phyloP scores from a whole-genome alignment of 2,329 filamentous ascomycete species.

The Colletotrichum tamarilloi region DNA sequence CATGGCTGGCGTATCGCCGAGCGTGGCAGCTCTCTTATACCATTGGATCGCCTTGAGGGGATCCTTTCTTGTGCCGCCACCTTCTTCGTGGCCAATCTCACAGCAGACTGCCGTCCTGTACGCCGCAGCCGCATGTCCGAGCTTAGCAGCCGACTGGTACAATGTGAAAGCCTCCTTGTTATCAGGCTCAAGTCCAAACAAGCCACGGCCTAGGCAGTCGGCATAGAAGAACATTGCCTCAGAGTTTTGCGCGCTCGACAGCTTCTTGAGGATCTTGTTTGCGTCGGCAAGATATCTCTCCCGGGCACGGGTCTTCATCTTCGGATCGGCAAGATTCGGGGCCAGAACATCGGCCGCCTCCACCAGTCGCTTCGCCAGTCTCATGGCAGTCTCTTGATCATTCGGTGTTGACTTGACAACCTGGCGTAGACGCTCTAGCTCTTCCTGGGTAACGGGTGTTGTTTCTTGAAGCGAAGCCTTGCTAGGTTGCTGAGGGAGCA shows the following conservation, averaged over 20 bases:
- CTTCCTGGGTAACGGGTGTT: constrained; percentile 77
- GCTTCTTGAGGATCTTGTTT: constrained; percentile 91
- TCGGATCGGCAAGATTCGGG: constrained; percentile 72
- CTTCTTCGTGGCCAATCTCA: constrained; percentile 94
- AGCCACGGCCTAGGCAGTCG: constrained; percentile 86
- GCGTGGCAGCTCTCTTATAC: constrained; percentile 92
- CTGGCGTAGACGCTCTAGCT: constrained; percentile 80
- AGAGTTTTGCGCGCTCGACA: constrained; percentile 76
- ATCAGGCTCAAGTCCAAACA: constrained; percentile 82
- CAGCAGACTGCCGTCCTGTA: constrained; percentile 98
- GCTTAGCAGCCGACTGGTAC: constrained; percentile 93
- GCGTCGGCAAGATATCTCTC: constrained; percentile 89
- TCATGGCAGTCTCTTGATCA: constrained; percentile 78
- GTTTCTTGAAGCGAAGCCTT: constrained; percentile 24
- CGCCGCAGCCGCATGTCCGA: constrained; percentile 85
- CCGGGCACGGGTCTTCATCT: constrained; percentile 77
- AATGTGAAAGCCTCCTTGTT: constrained; percentile 92
- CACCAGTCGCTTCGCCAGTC: constrained; percentile 83
- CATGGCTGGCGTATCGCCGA: constrained; percentile 94
- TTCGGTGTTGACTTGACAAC: constrained; percentile 76
- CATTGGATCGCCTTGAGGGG: constrained; percentile 96
- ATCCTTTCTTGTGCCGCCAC: constrained; percentile 91
- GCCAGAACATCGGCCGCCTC: constrained; percentile 86
- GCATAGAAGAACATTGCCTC: constrained; percentile 96
- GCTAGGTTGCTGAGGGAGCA: constrained; percentile 39